phyloP scores from a whole-genome alignment of 2,329 filamentous ascomycete species.

The Ophiostoma sp. region DNA sequence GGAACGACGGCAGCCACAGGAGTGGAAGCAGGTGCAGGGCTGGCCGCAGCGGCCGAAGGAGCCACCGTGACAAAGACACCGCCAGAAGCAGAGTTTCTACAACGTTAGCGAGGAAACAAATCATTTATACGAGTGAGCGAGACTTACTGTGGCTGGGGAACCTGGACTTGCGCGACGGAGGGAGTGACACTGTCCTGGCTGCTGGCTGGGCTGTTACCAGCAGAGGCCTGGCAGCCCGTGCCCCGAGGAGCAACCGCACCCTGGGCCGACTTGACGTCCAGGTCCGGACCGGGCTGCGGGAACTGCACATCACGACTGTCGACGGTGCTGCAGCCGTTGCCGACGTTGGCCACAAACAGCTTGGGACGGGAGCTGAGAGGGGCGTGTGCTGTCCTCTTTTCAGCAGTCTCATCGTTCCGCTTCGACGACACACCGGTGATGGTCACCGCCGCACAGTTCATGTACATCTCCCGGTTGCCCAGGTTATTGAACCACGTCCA shows the following conservation, averaged over 20 bases:
- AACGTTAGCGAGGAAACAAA: neutral
- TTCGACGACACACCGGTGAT: conserved; percentile 32
- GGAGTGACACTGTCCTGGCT: neutral
- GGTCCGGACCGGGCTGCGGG: conserved; percentile 26
- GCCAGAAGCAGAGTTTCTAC: neutral
- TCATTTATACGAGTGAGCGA: neutral
- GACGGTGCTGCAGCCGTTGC: conserved; percentile 28
- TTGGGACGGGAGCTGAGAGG: conserved; percentile 22
- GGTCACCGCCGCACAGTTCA: conserved; percentile 75
- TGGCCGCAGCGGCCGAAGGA: conserved; percentile 22
- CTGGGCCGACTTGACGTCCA: conserved; percentile 65
- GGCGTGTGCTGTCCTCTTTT: conserved; percentile 64
- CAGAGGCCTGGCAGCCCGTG: conserved; percentile 29
- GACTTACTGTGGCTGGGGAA: neutral
- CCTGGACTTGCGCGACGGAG: neutral
- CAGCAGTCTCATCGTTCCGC: conserved; percentile 60
- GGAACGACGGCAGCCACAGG: conserved; percentile 25
- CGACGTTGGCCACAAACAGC: conserved; percentile 27
- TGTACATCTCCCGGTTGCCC: conserved; percentile 83
- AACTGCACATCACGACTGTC: conserved; percentile 31
- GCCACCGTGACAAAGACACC: conserved; percentile 46
- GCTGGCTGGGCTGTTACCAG: neutral
- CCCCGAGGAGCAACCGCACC: conserved; percentile 43
- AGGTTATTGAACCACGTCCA: conserved; percentile 79
- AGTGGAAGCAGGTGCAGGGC: conserved; percentile 37